Evolutionary conservation across 202 grass and related monocot genomes (phyloP).

Genomic region (Setaria viridis): DNA sequence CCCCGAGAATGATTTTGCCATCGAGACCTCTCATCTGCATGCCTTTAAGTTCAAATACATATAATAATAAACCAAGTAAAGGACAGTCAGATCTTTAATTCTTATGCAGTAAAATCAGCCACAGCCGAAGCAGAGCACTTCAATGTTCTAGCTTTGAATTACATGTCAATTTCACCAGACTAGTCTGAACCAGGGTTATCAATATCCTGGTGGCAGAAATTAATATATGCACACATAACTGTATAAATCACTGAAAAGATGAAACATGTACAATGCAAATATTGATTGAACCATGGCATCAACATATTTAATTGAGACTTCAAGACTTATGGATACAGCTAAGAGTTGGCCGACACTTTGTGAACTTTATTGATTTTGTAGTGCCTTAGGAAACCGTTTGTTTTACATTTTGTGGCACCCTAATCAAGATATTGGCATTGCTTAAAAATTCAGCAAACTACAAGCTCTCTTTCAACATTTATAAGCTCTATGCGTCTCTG

Average conservation of each 20-base stretch:
- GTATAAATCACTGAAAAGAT: background rate
- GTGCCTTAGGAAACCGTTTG: background rate
- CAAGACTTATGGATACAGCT: background rate
- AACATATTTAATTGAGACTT: slow-evolving; percentile 27
- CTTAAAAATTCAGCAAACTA: background rate
- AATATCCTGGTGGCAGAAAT: slow-evolving; percentile 26
- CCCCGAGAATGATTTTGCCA: slow-evolving; percentile 49
- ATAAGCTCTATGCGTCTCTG: slow-evolving; percentile 14
- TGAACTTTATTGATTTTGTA: background rate
- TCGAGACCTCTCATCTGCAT: slow-evolving; percentile 46
- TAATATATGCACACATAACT: background rate
- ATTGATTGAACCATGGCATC: background rate
- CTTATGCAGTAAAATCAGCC: slow-evolving; percentile 47
- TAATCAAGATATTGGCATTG: background rate
- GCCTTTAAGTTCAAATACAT: slow-evolving; percentile 39
- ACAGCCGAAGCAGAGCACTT: slow-evolving; percentile 51
- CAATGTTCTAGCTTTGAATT: slow-evolving; percentile 45
- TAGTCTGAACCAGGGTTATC: slow-evolving; percentile 7
- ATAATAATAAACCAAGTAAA: slow-evolving; percentile 53
- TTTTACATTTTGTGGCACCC: background rate
- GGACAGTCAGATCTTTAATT: slow-evolving; percentile 48
- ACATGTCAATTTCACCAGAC: slow-evolving; percentile 38
- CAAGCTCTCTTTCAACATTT: slow-evolving; percentile 34
- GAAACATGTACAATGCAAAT: background rate
- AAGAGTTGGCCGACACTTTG: background rate